Conservation (phyloP, 495 filamentous ascomycete species). For the Evansstolkia leycettana region DNA sequence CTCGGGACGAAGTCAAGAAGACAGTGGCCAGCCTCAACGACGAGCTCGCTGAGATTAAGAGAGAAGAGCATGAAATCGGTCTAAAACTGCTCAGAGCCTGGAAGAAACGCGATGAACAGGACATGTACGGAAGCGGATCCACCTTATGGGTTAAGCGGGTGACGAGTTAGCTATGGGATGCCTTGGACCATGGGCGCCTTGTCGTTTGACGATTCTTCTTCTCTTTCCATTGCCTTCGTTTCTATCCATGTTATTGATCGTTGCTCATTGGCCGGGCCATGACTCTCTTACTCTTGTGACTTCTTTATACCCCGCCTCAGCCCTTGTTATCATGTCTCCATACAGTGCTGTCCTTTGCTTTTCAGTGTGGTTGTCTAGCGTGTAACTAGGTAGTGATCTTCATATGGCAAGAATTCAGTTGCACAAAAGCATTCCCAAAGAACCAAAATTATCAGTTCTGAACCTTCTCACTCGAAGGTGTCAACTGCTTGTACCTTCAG, state of each 20-base stretch:
- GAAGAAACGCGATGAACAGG: slow-evolving; percentile 61
- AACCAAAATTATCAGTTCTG: too few relatives aligned
- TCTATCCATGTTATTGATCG: slow-evolving; percentile 2
- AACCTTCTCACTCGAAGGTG: too few relatives aligned
- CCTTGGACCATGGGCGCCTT: background rate
- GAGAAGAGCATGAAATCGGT: slow-evolving; percentile 77
- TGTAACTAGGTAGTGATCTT: too few relatives aligned
- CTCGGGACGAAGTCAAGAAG: slow-evolving; percentile 56
- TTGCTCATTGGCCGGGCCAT: slow-evolving; percentile 1
- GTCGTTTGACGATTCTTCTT: background rate
- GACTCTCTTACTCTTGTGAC: background rate
- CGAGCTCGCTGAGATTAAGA: slow-evolving; percentile 68
- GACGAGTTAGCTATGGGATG: slow-evolving; percentile 25
- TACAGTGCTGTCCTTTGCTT: background rate
- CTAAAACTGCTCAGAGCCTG: slow-evolving; percentile 71
- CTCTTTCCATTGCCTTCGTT: slow-evolving; percentile 1
- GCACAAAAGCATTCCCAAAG: too few relatives aligned
- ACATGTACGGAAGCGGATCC: slow-evolving; percentile 56
- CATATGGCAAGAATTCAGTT: too few relatives aligned
- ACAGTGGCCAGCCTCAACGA: slow-evolving; percentile 56
- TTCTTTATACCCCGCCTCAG: background rate
- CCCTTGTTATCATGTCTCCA: background rate
- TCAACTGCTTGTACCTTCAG: too few relatives aligned
- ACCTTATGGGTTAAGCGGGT: slow-evolving; percentile 74
- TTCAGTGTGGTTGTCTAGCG: background rate